Evolutionary conservation across 768 basidiomycete species (phyloP).

Genomic region (Lentinula guzmanii): DNA sequence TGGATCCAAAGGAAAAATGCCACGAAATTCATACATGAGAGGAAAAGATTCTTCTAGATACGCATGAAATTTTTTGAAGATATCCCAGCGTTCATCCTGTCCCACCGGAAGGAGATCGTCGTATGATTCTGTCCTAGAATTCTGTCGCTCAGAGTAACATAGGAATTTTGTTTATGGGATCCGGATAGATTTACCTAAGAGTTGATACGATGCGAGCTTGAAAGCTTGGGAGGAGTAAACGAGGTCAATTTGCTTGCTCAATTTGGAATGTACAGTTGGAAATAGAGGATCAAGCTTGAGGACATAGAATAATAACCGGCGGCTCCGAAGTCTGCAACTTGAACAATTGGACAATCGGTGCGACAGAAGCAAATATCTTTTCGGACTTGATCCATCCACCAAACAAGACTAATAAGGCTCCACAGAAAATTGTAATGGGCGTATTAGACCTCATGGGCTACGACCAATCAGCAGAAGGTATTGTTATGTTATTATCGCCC

Average conservation of each 20-base stretch:
- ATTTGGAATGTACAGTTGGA: slow-evolving; percentile 15
- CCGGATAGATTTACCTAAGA: slow-evolving; percentile 16
- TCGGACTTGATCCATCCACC: neutral
- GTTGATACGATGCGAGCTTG: slow-evolving; percentile 13
- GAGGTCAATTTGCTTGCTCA: neutral
- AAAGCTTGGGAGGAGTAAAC: slow-evolving; percentile 10
- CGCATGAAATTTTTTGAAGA: slow-evolving; percentile 31
- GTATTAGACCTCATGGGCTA: neutral
- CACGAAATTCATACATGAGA: slow-evolving; percentile 35
- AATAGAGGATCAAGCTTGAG: slow-evolving; percentile 17
- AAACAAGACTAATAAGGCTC: neutral
- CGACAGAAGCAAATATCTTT: neutral
- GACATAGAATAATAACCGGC: slow-evolving; percentile 8
- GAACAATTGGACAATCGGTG: neutral
- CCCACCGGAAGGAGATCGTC: slow-evolving; percentile 44
- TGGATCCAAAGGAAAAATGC: neutral
- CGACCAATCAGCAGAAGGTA: neutral
- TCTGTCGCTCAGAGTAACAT: neutral
- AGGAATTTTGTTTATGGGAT: slow-evolving; percentile 9
- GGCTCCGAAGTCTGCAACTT: neutral
- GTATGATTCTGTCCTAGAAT: slow-evolving; percentile 41
- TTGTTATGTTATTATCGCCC: neutral
- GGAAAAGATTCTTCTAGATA: slow-evolving; percentile 44
- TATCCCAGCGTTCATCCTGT: slow-evolving; percentile 42
- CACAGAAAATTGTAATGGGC: neutral